A percentile compares a stretch with the other conserved stretches of the same genome.
These are phyloP conservation scores for Saccharomycopsis babjevae DNA, from an alignment of 805 yeast species.

Conservation along the genomic window DNA sequence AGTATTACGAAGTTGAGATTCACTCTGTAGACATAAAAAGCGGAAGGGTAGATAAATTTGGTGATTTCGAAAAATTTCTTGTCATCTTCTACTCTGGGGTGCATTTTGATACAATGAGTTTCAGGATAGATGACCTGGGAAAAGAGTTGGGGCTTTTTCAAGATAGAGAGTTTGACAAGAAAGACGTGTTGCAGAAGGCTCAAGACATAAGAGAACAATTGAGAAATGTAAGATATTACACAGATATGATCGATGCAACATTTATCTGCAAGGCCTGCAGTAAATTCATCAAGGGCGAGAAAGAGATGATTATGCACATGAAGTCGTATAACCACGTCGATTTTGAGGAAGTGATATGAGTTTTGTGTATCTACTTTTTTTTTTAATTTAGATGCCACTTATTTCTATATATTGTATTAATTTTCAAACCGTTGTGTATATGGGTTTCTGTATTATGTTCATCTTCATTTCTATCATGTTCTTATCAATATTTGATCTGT, in stretches of 20 bases:
- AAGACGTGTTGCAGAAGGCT: conserved; percentile 29
- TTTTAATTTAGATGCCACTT: too few relatives aligned
- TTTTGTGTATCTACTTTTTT: neutral
- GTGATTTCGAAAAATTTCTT: conserved; percentile 31
- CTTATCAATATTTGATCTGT: neutral
- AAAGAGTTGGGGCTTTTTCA: conserved; percentile 22
- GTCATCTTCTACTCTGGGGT: conserved; percentile 56
- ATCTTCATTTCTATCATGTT: neutral
- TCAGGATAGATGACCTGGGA: neutral
- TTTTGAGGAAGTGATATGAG: conserved; percentile 44
- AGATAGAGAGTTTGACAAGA: conserved; percentile 32
- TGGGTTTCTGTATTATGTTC: neutral
- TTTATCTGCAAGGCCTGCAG: conserved; percentile 51
- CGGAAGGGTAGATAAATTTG: conserved; percentile 44
- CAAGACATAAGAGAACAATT: conserved; percentile 29
- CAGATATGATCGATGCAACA: conserved; percentile 52
- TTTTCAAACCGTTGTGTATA: neutral
- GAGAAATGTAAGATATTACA: conserved; percentile 45
- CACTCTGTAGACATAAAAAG: conserved; percentile 57
- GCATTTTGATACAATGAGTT: conserved; percentile 56
- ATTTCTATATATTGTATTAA: too few relatives aligned
- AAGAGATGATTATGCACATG: conserved; percentile 57
- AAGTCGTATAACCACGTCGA: conserved; percentile 46
- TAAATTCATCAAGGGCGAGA: conserved; percentile 45
- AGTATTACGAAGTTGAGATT: conserved; percentile 40